Evolutionary conservation across 495 filamentous ascomycete species (phyloP), one percentile per base, ranked within the genome.

Genomic region (Amphirosellinia nigrospora): DNA sequence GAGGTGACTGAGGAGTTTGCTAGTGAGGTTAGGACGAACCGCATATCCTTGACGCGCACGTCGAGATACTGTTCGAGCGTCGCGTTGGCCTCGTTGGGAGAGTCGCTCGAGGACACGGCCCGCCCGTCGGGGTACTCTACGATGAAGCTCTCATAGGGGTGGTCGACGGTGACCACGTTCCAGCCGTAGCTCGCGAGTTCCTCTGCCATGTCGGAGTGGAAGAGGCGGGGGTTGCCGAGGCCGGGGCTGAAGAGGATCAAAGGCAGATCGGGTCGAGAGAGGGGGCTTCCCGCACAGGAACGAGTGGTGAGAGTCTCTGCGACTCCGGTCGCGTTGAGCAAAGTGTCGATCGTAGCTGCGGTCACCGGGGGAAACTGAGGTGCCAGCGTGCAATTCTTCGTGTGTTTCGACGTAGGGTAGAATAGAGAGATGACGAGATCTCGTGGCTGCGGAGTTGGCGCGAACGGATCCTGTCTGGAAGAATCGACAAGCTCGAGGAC

Each of bases 101-200:
- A 61, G 9, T 63, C 64, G 26, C 0, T 26, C 13, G 71, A 53
- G 38, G 73, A 60, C 11, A 78, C 72, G 6, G 70, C 13, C 2
- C 60, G 66, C n/a, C 83, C 84, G 66, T 87, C 84, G 0, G 85
- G 84, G 68, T 80, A 88, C 52, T 85, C 83, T 23, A 88, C 80
- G 34, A 86, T 71, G 21, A 67, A 36, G 9, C 79, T 73, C 60
- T 88, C 86, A 69, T 86, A 85, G 0, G 86, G 76, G 66, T 85
- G 81, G 64, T 89, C 87, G 38, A 88, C 70, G 4, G 81, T 75
- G 2, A 85, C 73, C 21, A 89, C 84, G 32, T 79, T 78, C 74
- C 81, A 86, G 53, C 86, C 86, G 15, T 77, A 67, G 66, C 82
- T 85, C 7, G 86, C 85, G n/a, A 88, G 75, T 52, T 79, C 76